Evolutionary conservation across 2,329 filamentous ascomycete genomes (phyloP).

Genomic region (Fusarium sp.): DNA sequence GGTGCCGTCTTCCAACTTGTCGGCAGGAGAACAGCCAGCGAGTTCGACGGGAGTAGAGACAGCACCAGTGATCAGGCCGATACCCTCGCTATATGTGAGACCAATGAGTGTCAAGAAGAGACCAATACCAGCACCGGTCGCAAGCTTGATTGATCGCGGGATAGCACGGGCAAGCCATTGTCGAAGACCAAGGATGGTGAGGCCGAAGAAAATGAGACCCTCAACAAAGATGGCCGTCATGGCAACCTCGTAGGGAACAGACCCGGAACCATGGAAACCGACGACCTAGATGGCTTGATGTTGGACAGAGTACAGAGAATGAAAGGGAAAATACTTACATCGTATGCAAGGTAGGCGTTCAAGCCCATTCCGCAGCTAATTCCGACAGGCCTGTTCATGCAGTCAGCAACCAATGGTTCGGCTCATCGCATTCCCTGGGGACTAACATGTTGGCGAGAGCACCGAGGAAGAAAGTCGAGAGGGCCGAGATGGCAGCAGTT

Average conservation of each 20-base stretch:
- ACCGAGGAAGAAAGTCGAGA: slow-evolving; percentile 88
- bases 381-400: slow-evolving; percentile 52
- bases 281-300: slow-evolving; percentile 71
- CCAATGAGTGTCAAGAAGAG: slow-evolving; percentile 85
- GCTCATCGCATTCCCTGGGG: background rate
- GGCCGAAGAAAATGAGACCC: slow-evolving; percentile 85
- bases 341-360: slow-evolving; percentile 91
- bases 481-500: slow-evolving; percentile 85
- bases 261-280: slow-evolving; percentile 81
- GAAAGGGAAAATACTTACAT: slow-evolving; percentile 53
- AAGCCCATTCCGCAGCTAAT: slow-evolving; percentile 69
- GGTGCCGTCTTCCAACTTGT: slow-evolving; percentile 31
- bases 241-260: slow-evolving; percentile 82
- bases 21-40: slow-evolving; percentile 75
- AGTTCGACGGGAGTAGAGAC: slow-evolving; percentile 79
- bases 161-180: slow-evolving; percentile 91
- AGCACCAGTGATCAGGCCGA: slow-evolving; percentile 83
- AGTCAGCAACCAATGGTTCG: slow-evolving; percentile 9
- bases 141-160: slow-evolving; percentile 87
- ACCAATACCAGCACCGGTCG: slow-evolving; percentile 88
- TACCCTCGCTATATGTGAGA: slow-evolving; percentile 85
- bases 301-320: background rate
- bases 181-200: slow-evolving; percentile 85
- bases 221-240: slow-evolving; percentile 92
- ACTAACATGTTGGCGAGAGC: slow-evolving; percentile 81